Base-by-base conservation (phyloP, 75 land plant genomes). In the Cryptomeria japonica region DNA sequence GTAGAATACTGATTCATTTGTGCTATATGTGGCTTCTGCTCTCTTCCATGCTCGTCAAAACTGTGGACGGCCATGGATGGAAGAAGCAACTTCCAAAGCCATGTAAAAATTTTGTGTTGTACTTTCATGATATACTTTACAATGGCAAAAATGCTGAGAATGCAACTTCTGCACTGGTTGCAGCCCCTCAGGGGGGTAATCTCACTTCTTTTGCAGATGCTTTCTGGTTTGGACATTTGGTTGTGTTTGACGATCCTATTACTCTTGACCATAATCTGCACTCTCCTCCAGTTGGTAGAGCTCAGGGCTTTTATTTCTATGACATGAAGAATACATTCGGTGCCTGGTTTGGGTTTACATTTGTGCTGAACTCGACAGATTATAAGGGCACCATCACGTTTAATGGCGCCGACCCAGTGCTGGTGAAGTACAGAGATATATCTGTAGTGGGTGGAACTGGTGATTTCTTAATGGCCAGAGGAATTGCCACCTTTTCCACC, bases 381-480 rank as follows among this genome's bases (percentile, higher is more conserved):
- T 79, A 90, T 58, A 80, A 55, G 78, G 95, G 95, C 5, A 90
- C 87, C 61, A 87, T 92, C n/a, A 92, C 87, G 72, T 93, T 92
- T 70, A 85, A 76, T 9, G 95, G 95, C 8, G 91, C 91, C 1
- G 95, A 94, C 53, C 92, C 92, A 13, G 6, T 93, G 16, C 83
- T 91, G 91, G 41, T 55, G 9, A 94, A 91, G 88, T 91, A 90
- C 22, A 92, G 95, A 79, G 91, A 92, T 39, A 85, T 94, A 19
- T 90, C 93, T 22, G 94, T 94, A 28, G 56, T 92, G 32, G 94
- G 95, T 22, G 95, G 95, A 1, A 94, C 95, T 4, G 95, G 95
- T 15, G 95, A 94, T 39, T 94, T 92, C 75, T 89, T 91, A 82
- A 91, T 92, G 93, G 77, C 88, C 10, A 84, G 93, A 80, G 95